Base-by-base conservation (phyloP, 2,329 filamentous ascomycete genomes). In the Trichoderma aggressivum region DNA sequence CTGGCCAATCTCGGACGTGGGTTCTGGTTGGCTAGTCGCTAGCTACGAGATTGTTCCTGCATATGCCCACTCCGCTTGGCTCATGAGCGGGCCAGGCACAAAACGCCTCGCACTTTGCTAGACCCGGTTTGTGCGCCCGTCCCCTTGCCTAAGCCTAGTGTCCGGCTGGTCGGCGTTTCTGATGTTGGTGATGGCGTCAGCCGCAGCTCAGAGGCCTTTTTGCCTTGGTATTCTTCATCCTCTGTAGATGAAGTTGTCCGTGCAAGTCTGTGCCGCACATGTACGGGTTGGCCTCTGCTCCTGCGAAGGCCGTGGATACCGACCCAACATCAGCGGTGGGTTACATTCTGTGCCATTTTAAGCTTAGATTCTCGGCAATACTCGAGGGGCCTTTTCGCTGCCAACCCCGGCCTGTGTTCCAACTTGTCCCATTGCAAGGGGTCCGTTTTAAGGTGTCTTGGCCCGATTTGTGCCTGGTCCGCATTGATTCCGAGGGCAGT, bases 11-110 rank as follows among this genome's bases (percentile, higher is more conserved):
- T 71, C 26, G 58, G 65, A 18, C 55, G 30, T 63, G 36, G 53
- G 53, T 68, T 69, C 60, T 30, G 53, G 53, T 68, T 69, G 56
- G 64, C 75, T 75, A 77, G 77, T 28, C 34, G 18, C 65, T 69
- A 61, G 76, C 74, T 66, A 28, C 64, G 73, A 76, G 74, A 78
- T 79, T 78, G 78, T 79, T 78, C 78, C 77, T 79, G 77, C 77
- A 73, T 79, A 76, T 65, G 66, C 58, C 66, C 55, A 76, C 73
- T 79, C 76, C 70, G 56, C 64, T 63, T 59, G 50, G 61, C 56
- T 47, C 55, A 47, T 60, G 39, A 63, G 56, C 26, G 47, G 53
- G 39, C 70, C 55, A 71, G 70, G 70, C 39, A 71, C 70, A 62
- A n/a, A 58, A 58, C 64, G 47, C 43, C 47, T 68, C 43, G n/a